Evolutionary conservation across 768 basidiomycete genomes (phyloP).

Genomic region (Boletus pseudo-olivaceus): DNA sequence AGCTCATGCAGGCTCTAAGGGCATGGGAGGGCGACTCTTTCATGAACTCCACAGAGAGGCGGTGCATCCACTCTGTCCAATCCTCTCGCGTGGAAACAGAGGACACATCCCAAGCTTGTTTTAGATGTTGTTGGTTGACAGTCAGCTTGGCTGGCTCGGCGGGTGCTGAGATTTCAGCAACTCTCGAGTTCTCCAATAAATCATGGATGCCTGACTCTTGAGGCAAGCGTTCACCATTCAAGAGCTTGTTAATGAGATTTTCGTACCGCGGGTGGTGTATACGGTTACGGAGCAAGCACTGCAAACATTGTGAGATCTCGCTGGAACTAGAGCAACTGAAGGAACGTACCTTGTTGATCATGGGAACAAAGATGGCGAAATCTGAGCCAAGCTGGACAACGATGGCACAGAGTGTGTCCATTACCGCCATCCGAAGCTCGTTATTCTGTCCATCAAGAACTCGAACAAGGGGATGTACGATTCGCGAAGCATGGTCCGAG

Average conservation of each 20-base stretch:
- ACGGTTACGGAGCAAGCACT: slow-evolving; percentile 75
- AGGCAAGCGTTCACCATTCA: slow-evolving; percentile 89
- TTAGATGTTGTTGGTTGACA: slow-evolving; percentile 96
- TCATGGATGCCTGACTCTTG: slow-evolving; percentile 79
- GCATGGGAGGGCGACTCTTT: slow-evolving; percentile 98
- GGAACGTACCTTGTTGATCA: slow-evolving; percentile 80
- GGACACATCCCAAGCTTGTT: slow-evolving; percentile 93
- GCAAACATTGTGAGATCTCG: slow-evolving; percentile 1
- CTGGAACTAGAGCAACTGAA: neutral
- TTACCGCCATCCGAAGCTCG: slow-evolving; percentile 79
- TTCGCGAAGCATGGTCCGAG: slow-evolving; percentile 94
- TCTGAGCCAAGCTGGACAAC: slow-evolving; percentile 93
- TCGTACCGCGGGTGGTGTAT: slow-evolving; percentile 86
- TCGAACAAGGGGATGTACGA: slow-evolving; percentile 91
- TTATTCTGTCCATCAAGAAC: slow-evolving; percentile 72
- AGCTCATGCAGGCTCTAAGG: slow-evolving; percentile 91
- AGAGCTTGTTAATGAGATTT: slow-evolving; percentile 77
- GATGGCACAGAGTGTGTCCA: slow-evolving; percentile 91
- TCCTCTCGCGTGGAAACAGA: slow-evolving; percentile 75
- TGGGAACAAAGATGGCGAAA: slow-evolving; percentile 96
- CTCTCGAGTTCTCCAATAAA: slow-evolving; percentile 59
- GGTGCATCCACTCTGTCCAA: slow-evolving; percentile 95
- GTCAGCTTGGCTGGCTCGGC: slow-evolving; percentile 85
- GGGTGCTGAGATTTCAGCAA: slow-evolving; percentile 74
- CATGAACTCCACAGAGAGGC: slow-evolving; percentile 92